phyloP scores from a whole-genome alignment of 768 basidiomycete genomes.

The Kwoniella europaea region DNA sequence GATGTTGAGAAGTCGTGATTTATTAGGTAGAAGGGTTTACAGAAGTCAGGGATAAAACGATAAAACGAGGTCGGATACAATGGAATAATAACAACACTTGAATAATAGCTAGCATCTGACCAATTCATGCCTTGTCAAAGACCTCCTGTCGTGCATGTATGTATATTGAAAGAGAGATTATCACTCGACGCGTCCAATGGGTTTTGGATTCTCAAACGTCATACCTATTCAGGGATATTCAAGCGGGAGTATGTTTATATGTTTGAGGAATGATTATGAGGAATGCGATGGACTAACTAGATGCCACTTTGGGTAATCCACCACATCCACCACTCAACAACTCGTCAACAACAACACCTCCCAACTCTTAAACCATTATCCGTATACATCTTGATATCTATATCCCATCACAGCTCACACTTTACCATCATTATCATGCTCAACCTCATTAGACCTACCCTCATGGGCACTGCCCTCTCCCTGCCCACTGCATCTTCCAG shows the following conservation, averaged over 20 bases:
- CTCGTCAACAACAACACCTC: conserved; percentile 10
- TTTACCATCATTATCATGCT: conserved; percentile 15
- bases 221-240: conserved; percentile 11
- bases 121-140: background rate
- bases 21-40: no score
- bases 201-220: conserved; percentile 8
- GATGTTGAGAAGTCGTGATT: no score
- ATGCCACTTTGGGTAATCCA: background rate
- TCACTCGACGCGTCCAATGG: conserved; percentile 8
- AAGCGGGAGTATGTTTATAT: no score
- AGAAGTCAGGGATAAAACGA: no score
- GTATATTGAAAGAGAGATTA: background rate
- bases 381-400: background rate
- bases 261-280: background rate
- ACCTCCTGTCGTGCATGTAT: background rate
- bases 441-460: conserved; percentile 17
- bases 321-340: background rate
- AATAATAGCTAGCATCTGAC: no score
- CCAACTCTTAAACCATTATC: no score
- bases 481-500: background rate
- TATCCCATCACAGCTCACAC: background rate
- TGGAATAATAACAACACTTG: no score
- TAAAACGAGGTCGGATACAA: no score
- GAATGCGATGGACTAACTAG: background rate
- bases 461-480: conserved; percentile 1